Percentiles rank a stretch among this genome's conserved stretches.
Evolutionary conservation across 2,329 filamentous ascomycete species (phyloP).

Genomic region (Magnaporthiopsis rhizophila): DNA sequence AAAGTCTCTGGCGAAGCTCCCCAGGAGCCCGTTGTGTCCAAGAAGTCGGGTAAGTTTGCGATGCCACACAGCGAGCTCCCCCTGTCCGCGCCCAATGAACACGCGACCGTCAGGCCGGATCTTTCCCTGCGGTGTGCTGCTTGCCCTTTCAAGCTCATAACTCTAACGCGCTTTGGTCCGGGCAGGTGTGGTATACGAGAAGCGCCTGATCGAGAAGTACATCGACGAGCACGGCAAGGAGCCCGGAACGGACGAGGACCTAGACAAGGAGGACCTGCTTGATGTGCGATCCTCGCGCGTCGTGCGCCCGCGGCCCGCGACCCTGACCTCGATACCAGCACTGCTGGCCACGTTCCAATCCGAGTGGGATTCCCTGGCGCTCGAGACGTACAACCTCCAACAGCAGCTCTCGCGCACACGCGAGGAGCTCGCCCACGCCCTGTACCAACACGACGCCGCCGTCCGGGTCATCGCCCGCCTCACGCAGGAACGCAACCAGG

Average conservation of each 20-base stretch:
- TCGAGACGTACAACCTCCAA: constrained; percentile 86
- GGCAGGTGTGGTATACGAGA: constrained; percentile 83
- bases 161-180: constrained; percentile 9
- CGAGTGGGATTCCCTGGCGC: constrained; percentile 90
- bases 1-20: constrained; percentile 85
- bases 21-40: constrained; percentile 87
- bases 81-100: neutral
- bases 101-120: too few species aligned
- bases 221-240: constrained; percentile 91
- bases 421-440: constrained; percentile 84
- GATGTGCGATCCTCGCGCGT: constrained; percentile 76
- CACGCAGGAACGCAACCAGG: constrained; percentile 87
- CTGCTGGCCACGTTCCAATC: constrained; percentile 93
- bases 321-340: constrained; percentile 91
- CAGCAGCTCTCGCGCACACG: constrained; percentile 84
- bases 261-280: constrained; percentile 77
- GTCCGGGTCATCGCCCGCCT: constrained; percentile 87
- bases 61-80: neutral
- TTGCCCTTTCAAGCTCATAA: constrained; percentile 7
- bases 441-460: constrained; percentile 98
- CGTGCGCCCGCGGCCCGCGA: constrained; percentile 83
- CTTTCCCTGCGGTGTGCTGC: neutral
- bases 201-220: constrained; percentile 89
- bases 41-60: constrained; percentile 71
- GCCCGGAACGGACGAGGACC: constrained; percentile 78